Evolutionary conservation across 169 alveolate genomes (phyloP).

Genomic region (Plasmodium vinckei): DNA sequence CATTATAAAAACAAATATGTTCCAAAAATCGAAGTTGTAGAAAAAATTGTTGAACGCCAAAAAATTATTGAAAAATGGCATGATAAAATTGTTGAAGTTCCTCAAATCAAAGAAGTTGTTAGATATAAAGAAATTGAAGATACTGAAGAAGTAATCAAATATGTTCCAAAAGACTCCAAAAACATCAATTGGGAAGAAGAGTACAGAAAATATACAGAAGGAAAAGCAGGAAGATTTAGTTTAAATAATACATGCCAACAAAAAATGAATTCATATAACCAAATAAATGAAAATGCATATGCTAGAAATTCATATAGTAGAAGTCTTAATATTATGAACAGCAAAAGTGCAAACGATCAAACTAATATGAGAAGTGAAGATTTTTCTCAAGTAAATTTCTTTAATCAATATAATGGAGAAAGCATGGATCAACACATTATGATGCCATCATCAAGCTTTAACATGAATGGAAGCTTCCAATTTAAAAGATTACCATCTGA

Average conservation of each 20-base stretch:
- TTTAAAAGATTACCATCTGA: slow-evolving; percentile 74
- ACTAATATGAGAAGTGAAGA: slow-evolving; percentile 45
- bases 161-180: slow-evolving; percentile 84
- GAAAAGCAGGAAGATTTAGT: slow-evolving; percentile 18
- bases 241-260: slow-evolving; percentile 24
- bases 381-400: slow-evolving; percentile 57
- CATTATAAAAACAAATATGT: slow-evolving; percentile 88
- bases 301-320: slow-evolving; percentile 49
- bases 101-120: slow-evolving; percentile 89
- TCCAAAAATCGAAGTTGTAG: slow-evolving; percentile 90
- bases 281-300: slow-evolving; percentile 52
- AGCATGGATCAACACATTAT: slow-evolving; percentile 28
- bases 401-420: slow-evolving; percentile 31
- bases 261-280: slow-evolving; percentile 42
- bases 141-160: slow-evolving; percentile 90
- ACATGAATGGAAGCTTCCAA: slow-evolving; percentile 42
- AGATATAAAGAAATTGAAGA: slow-evolving; percentile 90
- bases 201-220: slow-evolving; percentile 58
- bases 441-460: slow-evolving; percentile 55
- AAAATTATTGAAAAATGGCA: slow-evolving; percentile 89
- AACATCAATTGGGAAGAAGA: slow-evolving; percentile 89
- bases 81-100: slow-evolving; percentile 89
- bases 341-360: slow-evolving; percentile 31
- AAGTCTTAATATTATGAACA: slow-evolving; percentile 31
- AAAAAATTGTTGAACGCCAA: slow-evolving; percentile 88